Conservation (phyloP, 441 rosid species). For the Oxalis stricta region DNA sequence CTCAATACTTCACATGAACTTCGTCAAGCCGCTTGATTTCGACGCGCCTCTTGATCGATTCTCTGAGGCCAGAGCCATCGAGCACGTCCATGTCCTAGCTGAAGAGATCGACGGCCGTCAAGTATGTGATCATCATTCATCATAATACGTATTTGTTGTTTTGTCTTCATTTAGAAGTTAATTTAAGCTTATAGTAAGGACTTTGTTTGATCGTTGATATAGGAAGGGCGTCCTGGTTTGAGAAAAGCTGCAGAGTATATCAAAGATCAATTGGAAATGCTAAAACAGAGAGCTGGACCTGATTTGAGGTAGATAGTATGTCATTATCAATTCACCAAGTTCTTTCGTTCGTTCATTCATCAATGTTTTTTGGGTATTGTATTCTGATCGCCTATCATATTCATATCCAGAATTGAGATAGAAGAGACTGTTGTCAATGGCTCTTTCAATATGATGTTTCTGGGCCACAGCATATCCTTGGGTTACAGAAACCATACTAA, state of each 20-base stretch:
- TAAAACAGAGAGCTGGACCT: slow-evolving; percentile 69
- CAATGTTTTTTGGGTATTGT: neutral
- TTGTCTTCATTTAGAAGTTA: neutral
- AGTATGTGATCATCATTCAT: slow-evolving; percentile 21
- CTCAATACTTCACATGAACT: slow-evolving; percentile 47
- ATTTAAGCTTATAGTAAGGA: neutral
- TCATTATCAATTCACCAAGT: neutral
- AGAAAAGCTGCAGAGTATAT: slow-evolving; percentile 83
- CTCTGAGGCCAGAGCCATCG: slow-evolving; percentile 83
- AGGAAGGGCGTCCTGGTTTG: slow-evolving; percentile 93
- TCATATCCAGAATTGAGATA: slow-evolving; percentile 80
- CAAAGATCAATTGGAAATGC: slow-evolving; percentile 46
- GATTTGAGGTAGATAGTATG: slow-evolving; percentile 37
- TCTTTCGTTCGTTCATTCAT: neutral
- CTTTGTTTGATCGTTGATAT: neutral
- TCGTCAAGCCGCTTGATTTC: slow-evolving; percentile 44
- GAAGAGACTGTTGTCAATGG: slow-evolving; percentile 80
- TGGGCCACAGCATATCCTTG: slow-evolving; percentile 71
- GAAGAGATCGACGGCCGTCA: slow-evolving; percentile 73
- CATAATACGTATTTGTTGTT: neutral
- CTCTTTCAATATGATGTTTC: slow-evolving; percentile 84
- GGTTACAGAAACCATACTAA: slow-evolving; percentile 91
- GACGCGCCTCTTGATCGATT: slow-evolving; percentile 84
- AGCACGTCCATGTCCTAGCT: slow-evolving; percentile 70
- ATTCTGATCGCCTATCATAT: too few relatives aligned